A percentile compares a stretch with the other conserved stretches of the same genome.
Evolutionary conservation across 1,284 basidiomycete genomes (phyloP).

Genomic region (Moniliella sp.): DNA sequence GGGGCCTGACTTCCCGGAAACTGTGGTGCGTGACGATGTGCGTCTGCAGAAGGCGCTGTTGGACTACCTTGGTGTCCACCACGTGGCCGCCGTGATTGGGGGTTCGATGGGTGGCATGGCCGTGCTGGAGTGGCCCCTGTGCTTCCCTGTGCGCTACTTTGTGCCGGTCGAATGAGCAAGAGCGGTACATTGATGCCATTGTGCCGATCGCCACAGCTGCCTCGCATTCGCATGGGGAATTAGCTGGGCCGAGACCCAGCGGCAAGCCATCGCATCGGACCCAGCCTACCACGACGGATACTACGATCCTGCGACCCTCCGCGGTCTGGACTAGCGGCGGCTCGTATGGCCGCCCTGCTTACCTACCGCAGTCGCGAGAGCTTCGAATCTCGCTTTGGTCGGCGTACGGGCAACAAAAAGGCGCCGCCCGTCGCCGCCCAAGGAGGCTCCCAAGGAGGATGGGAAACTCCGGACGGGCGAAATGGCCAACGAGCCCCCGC

Average conservation of each 20-base stretch:
- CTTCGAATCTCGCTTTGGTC: slow-evolving; percentile 75
- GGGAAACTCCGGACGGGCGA: too few relatives aligned
- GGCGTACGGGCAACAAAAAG: slow-evolving; percentile 18
- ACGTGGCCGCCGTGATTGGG: slow-evolving; percentile 70
- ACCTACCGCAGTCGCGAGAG: slow-evolving; percentile 80
- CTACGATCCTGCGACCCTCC: slow-evolving; percentile 52
- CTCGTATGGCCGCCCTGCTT: slow-evolving; percentile 78
- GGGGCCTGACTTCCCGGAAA: slow-evolving; percentile 81
- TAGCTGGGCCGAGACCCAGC: slow-evolving; percentile 88
- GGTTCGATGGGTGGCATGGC: slow-evolving; percentile 99
- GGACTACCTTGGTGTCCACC: slow-evolving; percentile 57
- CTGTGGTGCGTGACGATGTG: slow-evolving; percentile 78
- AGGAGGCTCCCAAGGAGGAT: too few relatives aligned
- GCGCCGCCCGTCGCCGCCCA: slow-evolving; percentile 2
- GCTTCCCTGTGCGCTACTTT: slow-evolving; percentile 43
- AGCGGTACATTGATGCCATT: slow-evolving; percentile 53
- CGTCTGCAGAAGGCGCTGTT: slow-evolving; percentile 74
- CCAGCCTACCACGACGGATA: slow-evolving; percentile 70
- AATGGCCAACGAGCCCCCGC: too few relatives aligned
- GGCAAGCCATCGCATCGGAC: slow-evolving; percentile 87
- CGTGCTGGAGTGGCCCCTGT: slow-evolving; percentile 82
- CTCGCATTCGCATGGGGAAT: slow-evolving; percentile 96
- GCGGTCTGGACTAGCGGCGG: slow-evolving; percentile 62
- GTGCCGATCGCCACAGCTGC: slow-evolving; percentile 75
- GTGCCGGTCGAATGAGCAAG: too few relatives aligned